Percentiles rank a stretch among this genome's conserved stretches.
phyloP scores from a whole-genome alignment of 1,139 yeast genomes.

The Debaryomyces coudertii region DNA sequence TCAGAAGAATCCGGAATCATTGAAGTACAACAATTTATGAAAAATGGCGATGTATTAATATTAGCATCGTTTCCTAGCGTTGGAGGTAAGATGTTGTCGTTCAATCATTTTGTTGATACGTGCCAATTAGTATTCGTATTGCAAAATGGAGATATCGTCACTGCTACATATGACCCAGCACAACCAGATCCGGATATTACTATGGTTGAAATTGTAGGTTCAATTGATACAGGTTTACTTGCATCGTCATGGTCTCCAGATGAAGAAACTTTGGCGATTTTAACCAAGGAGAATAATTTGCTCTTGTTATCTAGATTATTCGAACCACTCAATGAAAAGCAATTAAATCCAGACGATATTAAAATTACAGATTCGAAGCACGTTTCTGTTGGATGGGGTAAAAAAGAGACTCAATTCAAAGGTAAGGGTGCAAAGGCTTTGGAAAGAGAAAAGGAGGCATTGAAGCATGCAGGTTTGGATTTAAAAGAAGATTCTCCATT shows the following conservation, averaged over 20 bases:
- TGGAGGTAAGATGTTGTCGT: constrained; percentile 40
- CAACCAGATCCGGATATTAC: constrained; percentile 56
- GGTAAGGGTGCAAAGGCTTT: constrained; percentile 90
- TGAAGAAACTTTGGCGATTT: constrained; percentile 78
- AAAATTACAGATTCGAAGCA: constrained; percentile 67
- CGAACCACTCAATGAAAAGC: constrained; percentile 75
- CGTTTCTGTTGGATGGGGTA: constrained; percentile 99
- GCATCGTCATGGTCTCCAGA: constrained; percentile 91
- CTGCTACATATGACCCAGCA: constrained; percentile 60
- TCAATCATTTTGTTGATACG: constrained; percentile 67
- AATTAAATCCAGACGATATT: constrained; percentile 64
- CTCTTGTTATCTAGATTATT: constrained; percentile 73
- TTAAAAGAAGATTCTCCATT: constrained; percentile 54
- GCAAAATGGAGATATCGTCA: constrained; percentile 68
- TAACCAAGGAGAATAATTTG: constrained; percentile 64
- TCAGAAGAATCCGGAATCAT: constrained; percentile 60
- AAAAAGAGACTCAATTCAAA: constrained; percentile 92
- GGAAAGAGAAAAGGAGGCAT: constrained; percentile 63
- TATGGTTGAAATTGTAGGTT: constrained; percentile 75
- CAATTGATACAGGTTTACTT: constrained; percentile 73
- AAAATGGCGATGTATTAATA: constrained; percentile 55
- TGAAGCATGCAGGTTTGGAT: constrained; percentile 70
- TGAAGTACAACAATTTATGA: constrained; percentile 56
- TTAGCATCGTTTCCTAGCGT: constrained; percentile 60
- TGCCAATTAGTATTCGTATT: constrained; percentile 65